phyloP scores from a whole-genome alignment of 2,329 filamentous ascomycete species.

The Ophiognomonia clavigignenti-juglandacearum region DNA sequence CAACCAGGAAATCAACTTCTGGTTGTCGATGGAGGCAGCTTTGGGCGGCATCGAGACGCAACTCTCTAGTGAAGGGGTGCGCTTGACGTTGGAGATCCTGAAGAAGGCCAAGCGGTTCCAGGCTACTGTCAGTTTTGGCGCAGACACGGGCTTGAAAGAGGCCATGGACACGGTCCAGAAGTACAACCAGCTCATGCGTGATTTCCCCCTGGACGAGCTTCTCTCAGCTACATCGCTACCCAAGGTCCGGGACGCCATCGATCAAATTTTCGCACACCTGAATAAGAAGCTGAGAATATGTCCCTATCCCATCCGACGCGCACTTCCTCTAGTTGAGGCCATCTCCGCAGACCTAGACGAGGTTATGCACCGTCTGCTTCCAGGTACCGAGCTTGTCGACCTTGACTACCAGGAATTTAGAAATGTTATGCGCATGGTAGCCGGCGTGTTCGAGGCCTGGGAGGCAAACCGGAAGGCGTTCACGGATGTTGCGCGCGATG shows the following conservation, averaged over 20 bases:
- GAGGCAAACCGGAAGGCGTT: conserved; percentile 97
- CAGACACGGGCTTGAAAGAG: conserved; percentile 94
- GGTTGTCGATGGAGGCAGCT: conserved; percentile 93
- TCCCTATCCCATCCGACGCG: conserved; percentile 88
- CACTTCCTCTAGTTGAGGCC: conserved; percentile 89
- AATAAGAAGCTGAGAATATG: conserved; percentile 98
- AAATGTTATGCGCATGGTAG: conserved; percentile 75
- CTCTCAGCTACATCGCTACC: conserved; percentile 84
- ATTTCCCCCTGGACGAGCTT: conserved; percentile 93
- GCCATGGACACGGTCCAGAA: conserved; percentile 95
- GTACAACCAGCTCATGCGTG: conserved; percentile 98
- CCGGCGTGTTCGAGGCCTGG: conserved; percentile 86
- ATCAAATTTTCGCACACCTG: conserved; percentile 86
- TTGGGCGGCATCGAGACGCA: conserved; percentile 89
- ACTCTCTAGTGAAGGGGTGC: conserved; percentile 81
- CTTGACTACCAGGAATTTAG: conserved; percentile 89
- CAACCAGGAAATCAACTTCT: conserved; percentile 98
- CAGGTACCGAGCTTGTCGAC: conserved; percentile 84
- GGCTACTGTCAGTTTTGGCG: conserved; percentile 92
- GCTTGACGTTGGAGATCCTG: conserved; percentile 87
- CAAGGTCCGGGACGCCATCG: conserved; percentile 84
- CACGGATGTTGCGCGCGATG: conserved; percentile 93
- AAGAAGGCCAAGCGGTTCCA: conserved; percentile 98
- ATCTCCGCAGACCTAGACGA: conserved; percentile 91
- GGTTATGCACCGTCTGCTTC: conserved; percentile 78